Base-by-base conservation (phyloP, 305 asterid genomes). In the Ajuga reptans region DNA sequence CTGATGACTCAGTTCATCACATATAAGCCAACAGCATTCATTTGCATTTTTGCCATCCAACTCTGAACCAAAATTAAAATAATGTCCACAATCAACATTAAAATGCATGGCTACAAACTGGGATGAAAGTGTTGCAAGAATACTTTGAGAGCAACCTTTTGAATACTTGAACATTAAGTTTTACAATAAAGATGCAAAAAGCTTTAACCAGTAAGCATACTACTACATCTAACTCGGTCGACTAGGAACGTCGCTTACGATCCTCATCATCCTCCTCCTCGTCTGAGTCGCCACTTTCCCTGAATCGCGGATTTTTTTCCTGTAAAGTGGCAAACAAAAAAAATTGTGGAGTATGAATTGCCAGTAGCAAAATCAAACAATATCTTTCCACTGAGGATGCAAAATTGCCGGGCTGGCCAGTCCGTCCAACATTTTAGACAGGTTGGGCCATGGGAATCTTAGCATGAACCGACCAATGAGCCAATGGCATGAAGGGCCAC, bases 241-340 rank as follows among this genome's bases (percentile, higher is more conserved):
- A 65, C 54, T 77, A 89, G 3, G 87, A 57, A 3, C 61, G 78
- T 15, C 70, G 77, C 75, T 85, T 86, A 37, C 76, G 75, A 64
- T 88, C 96, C 53, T 87, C 95, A 41, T 87, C 94, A 4, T 92
- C 96, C 3, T 87, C 96, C 0, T 92, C 95, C 0, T 89, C 96
- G 34, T 92, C 97, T 10, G 96, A 90, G 71, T 90, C 93, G 39
- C 96, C 97, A 57, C 95, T 85, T 77, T 92, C 98, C 11, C 97
- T 86, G 58, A 92, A 92, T 50, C 98, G 81, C 17, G 98, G 97
- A 75, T 90, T 90, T 76, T 90, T 92, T 83, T 90, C 96, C 96
- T 92, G 91, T 39, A 71, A 67, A 69, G 27, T n/a, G n/a, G n/a
- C n/a, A n/a, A n/a, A n/a, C n/a, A 39, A 46, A 21, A 63, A 46